These are phyloP conservation scores for Acanthamoeba divionensis DNA, from an alignment of 208 protist species.

Conservation along the genomic window DNA sequence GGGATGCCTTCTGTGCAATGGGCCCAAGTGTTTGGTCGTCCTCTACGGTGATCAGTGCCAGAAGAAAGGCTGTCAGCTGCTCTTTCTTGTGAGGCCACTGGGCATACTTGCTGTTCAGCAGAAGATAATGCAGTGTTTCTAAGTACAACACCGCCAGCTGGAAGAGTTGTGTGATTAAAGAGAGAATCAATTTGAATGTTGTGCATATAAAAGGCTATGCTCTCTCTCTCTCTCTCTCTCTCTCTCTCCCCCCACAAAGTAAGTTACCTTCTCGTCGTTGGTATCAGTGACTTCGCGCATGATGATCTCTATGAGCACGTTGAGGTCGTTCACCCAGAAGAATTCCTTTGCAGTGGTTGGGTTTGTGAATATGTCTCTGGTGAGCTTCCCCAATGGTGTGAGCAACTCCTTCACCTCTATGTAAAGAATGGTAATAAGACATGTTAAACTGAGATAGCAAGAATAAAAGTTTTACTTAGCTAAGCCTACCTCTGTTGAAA, in stretches of 20 bases:
- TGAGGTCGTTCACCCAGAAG: constrained; percentile 8
- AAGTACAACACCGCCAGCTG: neutral
- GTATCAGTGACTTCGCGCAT: constrained; percentile 15
- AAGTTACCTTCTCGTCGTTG: neutral
- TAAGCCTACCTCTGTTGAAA: neutral
- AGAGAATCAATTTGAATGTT: neutral
- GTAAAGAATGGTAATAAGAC: neutral
- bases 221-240: no score
- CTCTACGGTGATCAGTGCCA: neutral
- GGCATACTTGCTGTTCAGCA: neutral
- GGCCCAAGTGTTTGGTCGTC: no score
- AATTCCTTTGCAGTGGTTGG: neutral
- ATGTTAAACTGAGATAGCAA: neutral
- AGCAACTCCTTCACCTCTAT: constrained; percentile 3
- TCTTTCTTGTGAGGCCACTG: neutral
- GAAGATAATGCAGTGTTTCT: neutral
- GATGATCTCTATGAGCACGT: constrained; percentile 19
- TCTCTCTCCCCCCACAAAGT: no score
- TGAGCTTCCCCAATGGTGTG: neutral
- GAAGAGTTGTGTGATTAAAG: neutral
- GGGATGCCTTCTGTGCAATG: no score
- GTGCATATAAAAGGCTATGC: neutral
- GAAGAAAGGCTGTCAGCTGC: neutral
- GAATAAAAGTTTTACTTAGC: neutral
- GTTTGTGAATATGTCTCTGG: neutral